A percentile compares a stretch with the other conserved stretches of the same genome.
Conservation (phyloP, 306 rosid genomes). For the Arachis hypogaea region DNA sequence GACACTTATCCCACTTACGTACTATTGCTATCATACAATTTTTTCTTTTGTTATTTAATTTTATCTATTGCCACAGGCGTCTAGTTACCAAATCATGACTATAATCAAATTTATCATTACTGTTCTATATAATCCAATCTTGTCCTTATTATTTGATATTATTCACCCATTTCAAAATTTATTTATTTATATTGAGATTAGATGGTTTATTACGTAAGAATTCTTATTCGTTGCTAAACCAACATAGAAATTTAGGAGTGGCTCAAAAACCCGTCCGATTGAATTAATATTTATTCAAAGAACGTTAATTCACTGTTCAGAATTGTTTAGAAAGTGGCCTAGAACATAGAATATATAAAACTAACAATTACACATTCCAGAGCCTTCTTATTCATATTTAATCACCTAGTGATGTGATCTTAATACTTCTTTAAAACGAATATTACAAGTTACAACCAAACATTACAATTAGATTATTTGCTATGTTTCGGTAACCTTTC, state of each 20-base stretch:
- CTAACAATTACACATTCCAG: conserved; percentile 13
- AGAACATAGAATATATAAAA: too few species aligned
- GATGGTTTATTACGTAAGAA: not conserved
- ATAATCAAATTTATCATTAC: not conserved
- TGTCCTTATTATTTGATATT: not conserved
- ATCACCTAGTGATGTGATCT: conserved; percentile 5
- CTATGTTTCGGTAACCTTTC: conserved; percentile 1
- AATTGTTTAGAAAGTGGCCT: not conserved
- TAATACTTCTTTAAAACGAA: not conserved
- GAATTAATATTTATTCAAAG: not conserved
- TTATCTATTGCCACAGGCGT: conserved; percentile 22
- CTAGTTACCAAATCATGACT: conserved; percentile 3
- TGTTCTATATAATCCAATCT: not conserved
- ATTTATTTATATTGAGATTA: not conserved
- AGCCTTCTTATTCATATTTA: conserved; percentile 13
- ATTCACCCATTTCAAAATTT: not conserved
- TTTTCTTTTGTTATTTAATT: conserved; percentile 7
- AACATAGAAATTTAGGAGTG: conserved; percentile 2
- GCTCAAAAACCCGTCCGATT: not conserved
- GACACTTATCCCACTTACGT: conserved; percentile 34
- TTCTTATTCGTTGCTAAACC: conserved; percentile 4
- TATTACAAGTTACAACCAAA: not conserved
- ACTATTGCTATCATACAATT: not conserved
- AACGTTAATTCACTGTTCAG: not conserved
- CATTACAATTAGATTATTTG: conserved; percentile 13